These are phyloP conservation scores for Priceomyces haplophilus DNA, from an alignment of 805 yeast genomes.

Conservation along the genomic window DNA sequence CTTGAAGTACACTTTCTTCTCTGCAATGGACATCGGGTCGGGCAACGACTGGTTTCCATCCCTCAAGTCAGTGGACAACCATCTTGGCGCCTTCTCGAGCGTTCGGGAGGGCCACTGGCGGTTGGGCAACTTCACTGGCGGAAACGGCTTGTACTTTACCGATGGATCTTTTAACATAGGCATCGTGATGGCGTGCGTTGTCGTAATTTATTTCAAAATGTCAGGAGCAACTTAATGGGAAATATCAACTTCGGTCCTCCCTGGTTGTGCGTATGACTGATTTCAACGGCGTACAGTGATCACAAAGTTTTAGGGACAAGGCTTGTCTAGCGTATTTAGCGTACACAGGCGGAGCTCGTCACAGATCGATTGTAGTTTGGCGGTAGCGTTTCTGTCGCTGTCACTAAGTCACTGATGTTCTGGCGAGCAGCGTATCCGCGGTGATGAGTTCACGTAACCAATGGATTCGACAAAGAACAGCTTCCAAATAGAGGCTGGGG, in stretches of 20 bases:
- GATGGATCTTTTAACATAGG: conserved; percentile 57
- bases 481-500: too few relatives aligned
- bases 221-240: background rate
- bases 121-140: conserved; percentile 52
- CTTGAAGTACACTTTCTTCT: conserved; percentile 66
- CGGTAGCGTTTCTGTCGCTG: too few relatives aligned
- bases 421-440: too few relatives aligned
- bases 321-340: too few relatives aligned
- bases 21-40: conserved; percentile 82
- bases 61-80: conserved; percentile 80
- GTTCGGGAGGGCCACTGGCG: conserved; percentile 69
- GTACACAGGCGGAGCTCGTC: too few relatives aligned
- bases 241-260: background rate
- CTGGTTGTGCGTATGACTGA: background rate
- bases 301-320: too few relatives aligned
- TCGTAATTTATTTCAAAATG: too few relatives aligned
- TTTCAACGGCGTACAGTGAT: too few relatives aligned
- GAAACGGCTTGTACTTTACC: conserved; percentile 57
- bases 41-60: conserved; percentile 86
- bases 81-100: conserved; percentile 65
- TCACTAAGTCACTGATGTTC: too few relatives aligned
- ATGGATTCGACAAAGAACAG: too few relatives aligned
- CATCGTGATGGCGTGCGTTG: conserved; percentile 11
- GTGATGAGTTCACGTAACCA: too few relatives aligned
- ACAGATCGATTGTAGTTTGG: too few relatives aligned